Evolutionary conservation across 2,329 filamentous ascomycete genomes (phyloP).

Genomic region (Ploettnerulaceae sp.): DNA sequence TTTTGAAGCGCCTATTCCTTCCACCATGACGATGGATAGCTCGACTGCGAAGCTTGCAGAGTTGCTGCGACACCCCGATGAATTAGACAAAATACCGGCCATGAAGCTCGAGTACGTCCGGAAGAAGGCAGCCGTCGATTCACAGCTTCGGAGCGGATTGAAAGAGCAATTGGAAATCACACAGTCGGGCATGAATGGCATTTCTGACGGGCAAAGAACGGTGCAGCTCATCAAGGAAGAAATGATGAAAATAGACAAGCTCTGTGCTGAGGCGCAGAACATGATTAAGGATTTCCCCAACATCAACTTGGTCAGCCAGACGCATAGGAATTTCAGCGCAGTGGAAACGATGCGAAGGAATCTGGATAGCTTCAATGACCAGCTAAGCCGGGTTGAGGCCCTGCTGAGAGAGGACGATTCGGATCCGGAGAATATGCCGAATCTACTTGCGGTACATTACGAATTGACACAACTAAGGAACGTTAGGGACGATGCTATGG

Average conservation of each 20-base stretch:
- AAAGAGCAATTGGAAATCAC: slow-evolving; percentile 92
- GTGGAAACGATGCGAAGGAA: slow-evolving; percentile 91
- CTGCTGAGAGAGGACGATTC: slow-evolving; percentile 80
- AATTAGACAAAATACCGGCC: slow-evolving; percentile 89
- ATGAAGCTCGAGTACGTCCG: slow-evolving; percentile 90
- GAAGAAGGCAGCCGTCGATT: slow-evolving; percentile 89
- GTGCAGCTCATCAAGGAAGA: slow-evolving; percentile 94
- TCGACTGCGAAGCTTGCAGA: slow-evolving; percentile 68
- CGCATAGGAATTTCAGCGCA: slow-evolving; percentile 92
- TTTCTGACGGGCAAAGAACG: slow-evolving; percentile 85
- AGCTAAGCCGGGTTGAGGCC: slow-evolving; percentile 68
- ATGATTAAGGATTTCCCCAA: slow-evolving; percentile 96
- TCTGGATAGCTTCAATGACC: slow-evolving; percentile 79
- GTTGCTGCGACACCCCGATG: slow-evolving; percentile 89
- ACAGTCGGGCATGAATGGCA: slow-evolving; percentile 83
- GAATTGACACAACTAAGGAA: slow-evolving; percentile 87
- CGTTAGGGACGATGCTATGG: slow-evolving; percentile 92
- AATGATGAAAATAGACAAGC: slow-evolving; percentile 96
- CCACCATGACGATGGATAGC: slow-evolving; percentile 33
- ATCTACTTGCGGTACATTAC: slow-evolving; percentile 84
- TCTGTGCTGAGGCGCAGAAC: slow-evolving; percentile 94
- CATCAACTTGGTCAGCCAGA: slow-evolving; percentile 87
- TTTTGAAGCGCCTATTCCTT: slow-evolving; percentile 4
- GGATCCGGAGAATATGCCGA: slow-evolving; percentile 85
- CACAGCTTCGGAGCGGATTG: slow-evolving; percentile 80